These are phyloP conservation scores for Amylostereum areolatum DNA, from an alignment of 1,284 basidiomycete species.

Conservation along the genomic window DNA sequence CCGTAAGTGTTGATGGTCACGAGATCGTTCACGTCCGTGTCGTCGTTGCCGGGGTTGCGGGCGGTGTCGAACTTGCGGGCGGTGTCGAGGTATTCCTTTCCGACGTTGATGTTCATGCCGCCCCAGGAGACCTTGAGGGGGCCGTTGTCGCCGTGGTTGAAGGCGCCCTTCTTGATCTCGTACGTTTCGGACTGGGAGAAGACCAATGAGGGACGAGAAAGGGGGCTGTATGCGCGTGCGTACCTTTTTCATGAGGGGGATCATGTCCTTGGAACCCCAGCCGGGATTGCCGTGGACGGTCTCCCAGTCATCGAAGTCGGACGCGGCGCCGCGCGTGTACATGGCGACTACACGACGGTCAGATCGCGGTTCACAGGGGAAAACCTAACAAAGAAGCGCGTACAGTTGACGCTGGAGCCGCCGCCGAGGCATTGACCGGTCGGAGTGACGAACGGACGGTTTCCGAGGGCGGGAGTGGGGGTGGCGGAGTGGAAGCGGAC, in stretches of 20 bases:
- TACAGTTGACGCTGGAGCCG: constrained; percentile 58
- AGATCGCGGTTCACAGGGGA: not conserved
- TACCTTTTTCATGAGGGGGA: constrained; percentile 49
- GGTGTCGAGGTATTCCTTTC: constrained; percentile 40
- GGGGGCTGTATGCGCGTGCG: not conserved
- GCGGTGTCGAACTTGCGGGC: constrained; percentile 39
- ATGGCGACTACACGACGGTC: constrained; percentile 32
- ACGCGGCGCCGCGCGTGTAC: constrained; percentile 47
- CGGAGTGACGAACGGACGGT: constrained; percentile 36
- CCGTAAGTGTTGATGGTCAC: constrained; percentile 34
- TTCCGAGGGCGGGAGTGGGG: constrained; percentile 36
- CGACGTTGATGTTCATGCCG: constrained; percentile 29
- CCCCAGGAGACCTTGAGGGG: constrained; percentile 46
- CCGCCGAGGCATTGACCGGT: too few species aligned
- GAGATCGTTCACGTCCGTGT: constrained; percentile 38
- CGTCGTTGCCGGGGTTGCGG: constrained; percentile 25
- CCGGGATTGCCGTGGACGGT: constrained; percentile 39
- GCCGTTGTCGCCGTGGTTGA: constrained; percentile 46
- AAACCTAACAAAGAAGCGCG: constrained; percentile 1
- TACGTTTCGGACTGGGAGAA: constrained; percentile 43
- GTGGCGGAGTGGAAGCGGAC: constrained; percentile 36
- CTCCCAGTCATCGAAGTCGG: constrained; percentile 54
- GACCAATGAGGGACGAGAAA: not conserved
- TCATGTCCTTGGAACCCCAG: constrained; percentile 44
- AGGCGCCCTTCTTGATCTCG: constrained; percentile 23